Evolutionary conservation across 768 basidiomycete species (phyloP).

Genomic region (Mycena alexandri): DNA sequence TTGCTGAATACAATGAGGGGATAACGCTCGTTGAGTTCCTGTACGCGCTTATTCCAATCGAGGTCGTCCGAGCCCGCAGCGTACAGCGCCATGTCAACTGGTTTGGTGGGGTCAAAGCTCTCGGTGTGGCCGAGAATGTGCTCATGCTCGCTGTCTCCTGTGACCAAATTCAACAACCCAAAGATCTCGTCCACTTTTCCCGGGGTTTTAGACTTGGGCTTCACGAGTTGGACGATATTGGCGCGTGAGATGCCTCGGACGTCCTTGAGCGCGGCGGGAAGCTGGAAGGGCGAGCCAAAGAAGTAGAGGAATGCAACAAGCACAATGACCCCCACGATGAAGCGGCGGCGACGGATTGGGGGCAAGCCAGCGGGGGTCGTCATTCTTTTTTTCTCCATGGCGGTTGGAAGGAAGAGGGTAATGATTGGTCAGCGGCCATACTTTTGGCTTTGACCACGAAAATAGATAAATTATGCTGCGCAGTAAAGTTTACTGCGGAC

Average conservation of each 20-base stretch:
- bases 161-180: slow-evolving; percentile 77
- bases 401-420: background rate
- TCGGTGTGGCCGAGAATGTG: slow-evolving; percentile 54
- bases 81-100: slow-evolving; percentile 67
- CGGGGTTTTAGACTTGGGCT: slow-evolving; percentile 41
- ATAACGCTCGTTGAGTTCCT: slow-evolving; percentile 58
- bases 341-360: slow-evolving; percentile 59
- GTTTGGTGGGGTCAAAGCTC: slow-evolving; percentile 60
- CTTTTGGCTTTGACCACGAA: no score
- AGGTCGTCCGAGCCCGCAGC: slow-evolving; percentile 58
- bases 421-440: background rate
- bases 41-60: slow-evolving; percentile 60
- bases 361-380: slow-evolving; percentile 25
- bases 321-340: slow-evolving; percentile 55
- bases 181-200: slow-evolving; percentile 70
- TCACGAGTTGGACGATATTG: slow-evolving; percentile 54
- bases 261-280: slow-evolving; percentile 51
- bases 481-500: no score
- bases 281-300: slow-evolving; percentile 59
- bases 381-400: slow-evolving; percentile 34
- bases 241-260: slow-evolving; percentile 54
- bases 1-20: slow-evolving; percentile 80
- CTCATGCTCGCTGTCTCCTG: slow-evolving; percentile 58
- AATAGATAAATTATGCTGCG: no score
- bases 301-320: slow-evolving; percentile 54